Percentiles rank a stretch among this genome's conserved stretches.
Evolutionary conservation across 306 rosid species (phyloP).

Genomic region (Castanopsis chinensis): DNA sequence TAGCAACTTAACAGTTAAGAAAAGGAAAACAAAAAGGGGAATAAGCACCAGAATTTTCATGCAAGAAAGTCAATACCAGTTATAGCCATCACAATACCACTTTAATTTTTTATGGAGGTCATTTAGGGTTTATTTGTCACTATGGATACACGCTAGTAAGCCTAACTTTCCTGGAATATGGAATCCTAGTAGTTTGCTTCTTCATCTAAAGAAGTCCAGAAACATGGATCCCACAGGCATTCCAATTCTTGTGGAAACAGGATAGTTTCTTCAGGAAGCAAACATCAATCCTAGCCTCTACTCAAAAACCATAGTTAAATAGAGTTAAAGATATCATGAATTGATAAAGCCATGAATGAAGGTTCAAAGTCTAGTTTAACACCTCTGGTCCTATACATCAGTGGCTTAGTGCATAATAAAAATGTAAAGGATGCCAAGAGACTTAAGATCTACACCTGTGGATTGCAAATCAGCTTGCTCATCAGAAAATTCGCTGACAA

Average conservation of each 20-base stretch:
- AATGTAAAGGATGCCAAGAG: background rate
- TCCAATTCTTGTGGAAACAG: background rate
- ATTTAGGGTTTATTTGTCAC: background rate
- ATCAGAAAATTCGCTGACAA: slow-evolving; percentile 66
- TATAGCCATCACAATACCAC: background rate
- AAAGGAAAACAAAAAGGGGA: slow-evolving; percentile 26
- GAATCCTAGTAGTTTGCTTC: background rate
- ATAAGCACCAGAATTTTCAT: slow-evolving; percentile 26
- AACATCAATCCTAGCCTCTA: background rate
- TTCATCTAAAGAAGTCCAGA: background rate
- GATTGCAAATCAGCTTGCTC: slow-evolving; percentile 66
- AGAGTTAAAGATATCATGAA: background rate
- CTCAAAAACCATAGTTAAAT: background rate
- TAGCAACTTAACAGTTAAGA: slow-evolving; percentile 50
- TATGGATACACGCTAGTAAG: background rate
- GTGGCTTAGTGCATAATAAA: background rate
- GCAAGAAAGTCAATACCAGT: background rate
- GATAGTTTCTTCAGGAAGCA: background rate
- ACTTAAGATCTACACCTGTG: slow-evolving; percentile 56
- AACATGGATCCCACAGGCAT: background rate
- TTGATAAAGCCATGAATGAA: slow-evolving; percentile 1
- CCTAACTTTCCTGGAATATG: background rate
- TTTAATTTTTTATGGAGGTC: background rate
- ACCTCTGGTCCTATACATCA: background rate
- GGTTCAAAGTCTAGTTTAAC: background rate